Percentiles rank a stretch among this genome's conserved stretches.
Evolutionary conservation across 305 asterid genomes (phyloP).

Genomic region (Striga hermonthica): DNA sequence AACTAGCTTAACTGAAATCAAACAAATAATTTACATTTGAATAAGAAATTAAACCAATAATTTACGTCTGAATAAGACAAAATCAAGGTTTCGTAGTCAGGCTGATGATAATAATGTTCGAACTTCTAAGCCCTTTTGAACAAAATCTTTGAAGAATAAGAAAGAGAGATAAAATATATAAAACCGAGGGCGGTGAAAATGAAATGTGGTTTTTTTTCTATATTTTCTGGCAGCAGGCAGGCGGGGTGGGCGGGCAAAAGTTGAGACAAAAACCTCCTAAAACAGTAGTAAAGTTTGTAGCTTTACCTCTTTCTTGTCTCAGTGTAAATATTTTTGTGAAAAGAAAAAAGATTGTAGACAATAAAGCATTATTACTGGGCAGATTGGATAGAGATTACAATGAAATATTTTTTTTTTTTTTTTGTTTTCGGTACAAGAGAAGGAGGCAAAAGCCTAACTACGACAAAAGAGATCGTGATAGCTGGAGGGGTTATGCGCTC

Average conservation of each 20-base stretch:
- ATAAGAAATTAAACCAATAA: neutral
- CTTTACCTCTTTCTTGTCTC: neutral
- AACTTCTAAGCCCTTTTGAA: neutral
- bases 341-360: neutral
- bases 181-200: slow-evolving; percentile 1
- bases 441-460: too few relatives aligned
- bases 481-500: too few relatives aligned
- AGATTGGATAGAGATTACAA: neutral
- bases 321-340: neutral
- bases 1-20: too few relatives aligned
- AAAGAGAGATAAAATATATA: neutral
- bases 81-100: neutral
- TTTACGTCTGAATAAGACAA: neutral
- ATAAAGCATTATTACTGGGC: neutral
- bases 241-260: slow-evolving; percentile 6
- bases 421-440: neutral
- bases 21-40: neutral
- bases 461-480: neutral
- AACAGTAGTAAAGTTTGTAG: slow-evolving; percentile 2
- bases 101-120: neutral
- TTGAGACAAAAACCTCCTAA: neutral
- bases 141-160: neutral
- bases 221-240: neutral
- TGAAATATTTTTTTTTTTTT: too few relatives aligned
- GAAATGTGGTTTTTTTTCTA: neutral